phyloP scores from a whole-genome alignment of 2,329 filamentous ascomycete genomes.

The Rhynchosporium agropyri region DNA sequence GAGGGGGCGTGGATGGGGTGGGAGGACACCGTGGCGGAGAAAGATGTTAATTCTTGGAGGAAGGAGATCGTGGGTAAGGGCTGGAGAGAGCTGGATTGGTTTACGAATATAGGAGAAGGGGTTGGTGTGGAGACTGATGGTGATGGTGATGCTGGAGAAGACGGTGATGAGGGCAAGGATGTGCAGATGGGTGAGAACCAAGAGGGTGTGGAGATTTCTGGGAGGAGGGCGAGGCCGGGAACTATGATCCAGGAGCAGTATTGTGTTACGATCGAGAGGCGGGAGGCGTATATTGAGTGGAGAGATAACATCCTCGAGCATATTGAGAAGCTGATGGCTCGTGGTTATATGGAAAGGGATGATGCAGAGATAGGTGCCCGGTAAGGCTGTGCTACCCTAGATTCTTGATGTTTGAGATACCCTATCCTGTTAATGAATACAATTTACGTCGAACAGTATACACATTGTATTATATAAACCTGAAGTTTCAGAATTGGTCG shows the following conservation, averaged over 20 bases:
- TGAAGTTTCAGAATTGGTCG: too few relatives aligned
- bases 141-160: constrained; percentile 41
- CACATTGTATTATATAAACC: too few relatives aligned
- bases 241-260: constrained; percentile 80
- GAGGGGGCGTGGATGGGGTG: constrained; percentile 55
- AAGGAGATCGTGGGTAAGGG: constrained; percentile 52
- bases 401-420: constrained; percentile 1
- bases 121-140: constrained; percentile 37
- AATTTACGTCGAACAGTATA: neutral
- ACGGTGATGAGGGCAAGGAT: constrained; percentile 42
- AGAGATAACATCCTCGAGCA: constrained; percentile 59
- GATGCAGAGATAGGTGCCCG: constrained; percentile 22
- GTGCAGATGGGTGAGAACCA: constrained; percentile 13
- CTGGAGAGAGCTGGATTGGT: constrained; percentile 58
- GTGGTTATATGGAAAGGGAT: constrained; percentile 18
- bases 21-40: constrained; percentile 48
- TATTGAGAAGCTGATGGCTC: constrained; percentile 50
- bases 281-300: constrained; percentile 66
- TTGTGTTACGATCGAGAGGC: constrained; percentile 66
- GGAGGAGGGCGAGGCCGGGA: constrained; percentile 27
- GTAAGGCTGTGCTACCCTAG: constrained; percentile 8
- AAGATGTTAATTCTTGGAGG: constrained; percentile 65
- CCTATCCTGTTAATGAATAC: neutral
- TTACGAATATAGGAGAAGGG: constrained; percentile 56
- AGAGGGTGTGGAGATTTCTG: constrained; percentile 26